phyloP scores from a whole-genome alignment of 1,139 yeast species.

The Saccharomycopsis hybrid region DNA sequence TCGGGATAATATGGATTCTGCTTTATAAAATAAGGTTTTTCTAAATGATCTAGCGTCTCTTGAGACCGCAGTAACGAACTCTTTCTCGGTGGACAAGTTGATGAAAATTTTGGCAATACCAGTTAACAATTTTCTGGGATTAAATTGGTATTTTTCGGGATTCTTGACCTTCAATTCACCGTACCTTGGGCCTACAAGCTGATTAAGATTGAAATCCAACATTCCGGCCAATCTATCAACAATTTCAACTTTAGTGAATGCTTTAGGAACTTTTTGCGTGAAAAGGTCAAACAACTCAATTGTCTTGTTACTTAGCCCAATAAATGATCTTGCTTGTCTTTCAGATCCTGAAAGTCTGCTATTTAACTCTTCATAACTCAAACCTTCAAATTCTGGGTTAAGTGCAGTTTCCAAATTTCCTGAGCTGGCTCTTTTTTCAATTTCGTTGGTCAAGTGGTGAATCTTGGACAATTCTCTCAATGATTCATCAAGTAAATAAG shows the following conservation, averaged over 20 bases:
- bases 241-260: constrained; percentile 82
- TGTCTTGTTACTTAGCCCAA: constrained; percentile 80
- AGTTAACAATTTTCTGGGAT: constrained; percentile 66
- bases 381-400: constrained; percentile 44
- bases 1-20: constrained; percentile 56
- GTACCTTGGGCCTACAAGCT: constrained; percentile 93
- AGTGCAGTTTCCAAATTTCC: constrained; percentile 36
- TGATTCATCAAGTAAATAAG: constrained; percentile 87
- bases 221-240: constrained; percentile 92
- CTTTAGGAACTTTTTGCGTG: constrained; percentile 79
- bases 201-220: constrained; percentile 86
- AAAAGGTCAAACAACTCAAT: constrained; percentile 72
- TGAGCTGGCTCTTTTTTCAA: constrained; percentile 29
- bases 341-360: constrained; percentile 57
- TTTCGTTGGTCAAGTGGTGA: constrained; percentile 64
- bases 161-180: constrained; percentile 77
- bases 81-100: constrained; percentile 57
- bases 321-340: constrained; percentile 70
- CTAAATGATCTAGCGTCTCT: constrained; percentile 86
- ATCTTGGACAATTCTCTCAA: constrained; percentile 71
- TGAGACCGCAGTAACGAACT: constrained; percentile 75
- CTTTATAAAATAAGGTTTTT: constrained; percentile 58
- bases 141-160: constrained; percentile 79
- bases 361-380: constrained; percentile 49
- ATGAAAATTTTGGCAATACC: constrained; percentile 70